Evolutionary conservation across 352 stramenopile genomes (phyloP).

Genomic region (Pythium guiyangense): DNA sequence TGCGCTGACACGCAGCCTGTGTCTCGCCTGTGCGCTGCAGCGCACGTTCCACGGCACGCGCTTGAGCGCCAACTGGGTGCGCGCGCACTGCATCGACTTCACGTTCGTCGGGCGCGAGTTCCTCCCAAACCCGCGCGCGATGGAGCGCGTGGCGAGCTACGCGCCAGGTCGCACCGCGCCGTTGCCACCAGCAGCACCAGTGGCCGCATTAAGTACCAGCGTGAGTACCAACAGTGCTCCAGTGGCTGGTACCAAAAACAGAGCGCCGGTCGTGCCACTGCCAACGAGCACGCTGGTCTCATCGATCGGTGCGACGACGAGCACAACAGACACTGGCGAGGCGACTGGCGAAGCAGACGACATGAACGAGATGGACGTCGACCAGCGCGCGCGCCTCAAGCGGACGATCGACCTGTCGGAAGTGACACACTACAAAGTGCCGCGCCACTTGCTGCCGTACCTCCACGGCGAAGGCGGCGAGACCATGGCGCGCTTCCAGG

Average conservation of each 20-base stretch:
- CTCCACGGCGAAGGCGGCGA: constrained; percentile 65
- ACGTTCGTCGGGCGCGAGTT: constrained; percentile 90
- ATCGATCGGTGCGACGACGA: background rate
- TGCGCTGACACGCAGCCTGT: background rate
- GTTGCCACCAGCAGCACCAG: background rate
- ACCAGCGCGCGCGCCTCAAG: constrained; percentile 35
- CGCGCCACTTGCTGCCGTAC: constrained; percentile 53
- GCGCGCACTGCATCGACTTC: constrained; percentile 77
- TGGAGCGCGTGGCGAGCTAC: constrained; percentile 59
- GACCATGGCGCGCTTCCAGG: constrained; percentile 73
- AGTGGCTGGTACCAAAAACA: constrained; percentile 8
- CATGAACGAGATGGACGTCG: constrained; percentile 40
- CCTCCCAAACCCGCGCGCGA: constrained; percentile 83
- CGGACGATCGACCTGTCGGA: constrained; percentile 75
- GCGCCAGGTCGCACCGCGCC: constrained; percentile 4
- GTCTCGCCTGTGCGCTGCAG: constrained; percentile 15
- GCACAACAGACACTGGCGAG: background rate
- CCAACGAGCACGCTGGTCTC: constrained; percentile 2
- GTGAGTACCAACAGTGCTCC: background rate
- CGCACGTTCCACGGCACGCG: constrained; percentile 58
- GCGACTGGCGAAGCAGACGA: constrained; percentile 19
- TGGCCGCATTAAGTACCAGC: background rate
- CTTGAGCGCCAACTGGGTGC: constrained; percentile 60
- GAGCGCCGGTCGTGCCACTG: background rate
- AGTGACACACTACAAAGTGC: constrained; percentile 72